Conservation (phyloP, 2,329 filamentous ascomycete species). For the Claviceps sp. region DNA sequence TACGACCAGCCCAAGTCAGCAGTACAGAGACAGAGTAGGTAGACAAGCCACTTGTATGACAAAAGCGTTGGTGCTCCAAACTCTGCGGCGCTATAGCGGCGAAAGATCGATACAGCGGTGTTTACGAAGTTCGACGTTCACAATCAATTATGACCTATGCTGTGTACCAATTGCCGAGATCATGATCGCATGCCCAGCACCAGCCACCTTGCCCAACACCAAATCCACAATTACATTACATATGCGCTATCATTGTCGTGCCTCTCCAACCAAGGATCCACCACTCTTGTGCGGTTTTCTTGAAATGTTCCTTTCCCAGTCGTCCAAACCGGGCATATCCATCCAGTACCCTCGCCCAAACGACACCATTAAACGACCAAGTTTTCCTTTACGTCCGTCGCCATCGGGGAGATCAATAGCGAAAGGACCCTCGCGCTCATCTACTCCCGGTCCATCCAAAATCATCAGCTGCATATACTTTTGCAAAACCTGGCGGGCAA, state of each 20-base stretch:
- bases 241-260: constrained; percentile 10
- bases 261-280: constrained; percentile 20
- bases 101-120: no score
- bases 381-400: constrained; percentile 61
- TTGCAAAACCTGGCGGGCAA: constrained; percentile 63
- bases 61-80: not conserved
- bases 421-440: constrained; percentile 53
- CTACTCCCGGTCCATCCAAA: constrained; percentile 34
- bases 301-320: constrained; percentile 52
- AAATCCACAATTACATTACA: not conserved
- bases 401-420: constrained; percentile 56
- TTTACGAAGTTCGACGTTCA: no score
- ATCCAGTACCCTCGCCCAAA: constrained; percentile 72
- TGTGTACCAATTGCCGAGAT: not conserved
- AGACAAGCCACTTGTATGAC: not conserved
- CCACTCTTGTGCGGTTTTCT: constrained; percentile 36
- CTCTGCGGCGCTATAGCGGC: no score
- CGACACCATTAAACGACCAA: constrained; percentile 68
- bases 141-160: no score
- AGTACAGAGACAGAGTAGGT: no score
- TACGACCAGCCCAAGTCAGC: not conserved
- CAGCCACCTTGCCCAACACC: not conserved
- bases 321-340: constrained; percentile 49
- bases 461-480: constrained; percentile 39
- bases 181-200: not conserved